Conservation (phyloP, 495 filamentous ascomycete species). For the Podospora didyma region DNA sequence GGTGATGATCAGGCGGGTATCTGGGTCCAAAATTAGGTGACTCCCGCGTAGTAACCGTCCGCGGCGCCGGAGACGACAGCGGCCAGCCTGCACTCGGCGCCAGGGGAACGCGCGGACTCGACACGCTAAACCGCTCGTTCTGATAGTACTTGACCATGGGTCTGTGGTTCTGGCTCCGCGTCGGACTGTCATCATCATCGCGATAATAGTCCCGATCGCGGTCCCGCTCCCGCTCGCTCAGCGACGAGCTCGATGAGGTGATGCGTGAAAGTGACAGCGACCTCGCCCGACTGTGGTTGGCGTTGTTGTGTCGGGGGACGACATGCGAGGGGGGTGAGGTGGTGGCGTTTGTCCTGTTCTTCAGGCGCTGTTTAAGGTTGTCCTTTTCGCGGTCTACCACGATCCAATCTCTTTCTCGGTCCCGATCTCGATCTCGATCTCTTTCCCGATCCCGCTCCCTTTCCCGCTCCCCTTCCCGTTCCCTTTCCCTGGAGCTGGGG, state of each 20-base stretch:
- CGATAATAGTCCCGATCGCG: neutral
- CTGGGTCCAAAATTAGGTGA: too few species aligned
- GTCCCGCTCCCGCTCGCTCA: neutral
- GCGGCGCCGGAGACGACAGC: neutral
- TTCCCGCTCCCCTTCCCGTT: neutral
- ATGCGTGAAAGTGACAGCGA: constrained; percentile 12
- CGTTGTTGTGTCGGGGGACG: neutral
- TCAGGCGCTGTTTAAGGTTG: constrained; percentile 9
- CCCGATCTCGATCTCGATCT: constrained; percentile 2
- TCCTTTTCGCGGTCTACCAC: constrained; percentile 9
- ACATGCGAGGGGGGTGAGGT: neutral
- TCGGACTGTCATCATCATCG: too few species aligned
- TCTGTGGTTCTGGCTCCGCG: neutral
- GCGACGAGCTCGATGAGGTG: neutral
- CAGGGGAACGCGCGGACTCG: constrained; percentile 1
- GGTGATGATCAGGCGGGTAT: too few species aligned
- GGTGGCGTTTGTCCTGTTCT: neutral
- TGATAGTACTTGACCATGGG: constrained; percentile 13
- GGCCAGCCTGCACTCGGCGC: constrained; percentile 4
- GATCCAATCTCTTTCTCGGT: neutral
- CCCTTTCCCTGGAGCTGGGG: neutral
- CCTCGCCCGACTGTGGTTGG: constrained; percentile 1
- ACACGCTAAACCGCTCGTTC: constrained; percentile 11
- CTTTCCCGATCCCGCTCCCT: neutral
- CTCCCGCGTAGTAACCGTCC: neutral